Percentiles rank a stretch among this genome's conserved stretches.
phyloP scores from a whole-genome alignment of 2,329 filamentous ascomycete genomes.

The Aspergillus aculeatinus region DNA sequence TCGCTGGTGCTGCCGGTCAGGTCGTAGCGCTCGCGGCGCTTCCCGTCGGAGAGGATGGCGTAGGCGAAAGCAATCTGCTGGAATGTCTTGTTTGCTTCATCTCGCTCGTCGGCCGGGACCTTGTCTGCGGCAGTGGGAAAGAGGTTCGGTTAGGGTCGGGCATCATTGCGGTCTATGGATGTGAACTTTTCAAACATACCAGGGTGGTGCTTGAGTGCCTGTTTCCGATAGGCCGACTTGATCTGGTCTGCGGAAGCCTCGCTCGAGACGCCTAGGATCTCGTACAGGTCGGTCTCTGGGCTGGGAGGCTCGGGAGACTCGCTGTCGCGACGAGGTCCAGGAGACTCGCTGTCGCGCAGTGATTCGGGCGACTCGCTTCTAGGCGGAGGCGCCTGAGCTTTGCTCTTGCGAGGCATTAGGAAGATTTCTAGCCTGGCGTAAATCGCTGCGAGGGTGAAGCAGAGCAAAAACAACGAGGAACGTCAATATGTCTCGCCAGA shows the following conservation, averaged over 20 bases:
- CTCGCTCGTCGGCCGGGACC: constrained; percentile 65
- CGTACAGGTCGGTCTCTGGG: constrained; percentile 62
- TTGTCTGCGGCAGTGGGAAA: constrained; percentile 61
- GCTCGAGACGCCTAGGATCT: constrained; percentile 69
- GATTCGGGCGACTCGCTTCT: background rate
- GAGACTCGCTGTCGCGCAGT: constrained; percentile 6
- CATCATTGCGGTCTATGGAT: background rate
- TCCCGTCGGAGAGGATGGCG: constrained; percentile 81
- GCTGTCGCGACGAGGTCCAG: background rate
- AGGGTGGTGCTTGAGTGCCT: constrained; percentile 82
- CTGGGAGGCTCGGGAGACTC: constrained; percentile 8
- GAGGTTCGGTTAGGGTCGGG: constrained; percentile 16
- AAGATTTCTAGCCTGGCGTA: background rate
- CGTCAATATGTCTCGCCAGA: background rate
- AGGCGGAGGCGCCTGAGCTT: background rate
- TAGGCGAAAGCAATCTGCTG: constrained; percentile 93
- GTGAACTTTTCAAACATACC: constrained; percentile 52
- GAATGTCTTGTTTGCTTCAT: constrained; percentile 74
- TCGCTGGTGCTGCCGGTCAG: constrained; percentile 86
- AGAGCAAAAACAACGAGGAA: background rate
- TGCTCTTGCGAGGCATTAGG: background rate
- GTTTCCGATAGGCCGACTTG: constrained; percentile 88
- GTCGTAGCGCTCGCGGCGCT: constrained; percentile 82
- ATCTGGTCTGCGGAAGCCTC: constrained; percentile 74
- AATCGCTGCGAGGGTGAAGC: background rate